A percentile compares a stretch with the other conserved stretches of the same genome.
phyloP scores from a whole-genome alignment of 78 protist species.

The Tieghemostelium lacteum region DNA sequence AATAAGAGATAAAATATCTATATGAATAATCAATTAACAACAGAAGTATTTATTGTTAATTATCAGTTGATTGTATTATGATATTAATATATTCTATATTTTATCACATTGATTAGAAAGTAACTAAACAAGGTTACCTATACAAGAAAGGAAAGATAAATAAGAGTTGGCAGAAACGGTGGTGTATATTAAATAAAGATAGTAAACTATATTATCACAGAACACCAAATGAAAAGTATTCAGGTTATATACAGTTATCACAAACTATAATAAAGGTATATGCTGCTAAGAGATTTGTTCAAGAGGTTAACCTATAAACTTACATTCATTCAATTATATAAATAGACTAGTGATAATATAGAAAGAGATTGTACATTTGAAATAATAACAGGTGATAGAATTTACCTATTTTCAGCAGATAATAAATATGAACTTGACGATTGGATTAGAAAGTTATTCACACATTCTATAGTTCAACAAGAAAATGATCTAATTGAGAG shows the following conservation, averaged over 20 bases:
- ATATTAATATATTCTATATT: not conserved
- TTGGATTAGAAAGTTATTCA: constrained; percentile 41
- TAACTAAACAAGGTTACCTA: constrained; percentile 45
- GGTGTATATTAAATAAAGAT: constrained; percentile 39
- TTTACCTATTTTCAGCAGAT: constrained; percentile 42
- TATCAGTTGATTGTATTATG: not conserved
- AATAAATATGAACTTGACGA: constrained; percentile 29
- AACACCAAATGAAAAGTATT: constrained; percentile 26
- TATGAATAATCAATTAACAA: not conserved
- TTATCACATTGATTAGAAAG: constrained; percentile 1
- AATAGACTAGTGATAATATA: not conserved
- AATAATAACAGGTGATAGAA: constrained; percentile 39
- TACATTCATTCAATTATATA: not conserved
- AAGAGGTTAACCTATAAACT: not conserved
- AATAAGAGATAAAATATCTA: too few relatives aligned
- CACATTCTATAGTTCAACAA: constrained; percentile 25
- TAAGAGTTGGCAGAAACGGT: constrained; percentile 73
- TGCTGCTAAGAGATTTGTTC: not conserved
- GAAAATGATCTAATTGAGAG: constrained; percentile 57
- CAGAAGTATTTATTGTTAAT: not conserved
- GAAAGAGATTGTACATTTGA: constrained; percentile 40
- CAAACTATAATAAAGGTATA: constrained; percentile 40
- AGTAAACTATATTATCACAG: constrained; percentile 50
- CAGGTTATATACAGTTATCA: constrained; percentile 15
- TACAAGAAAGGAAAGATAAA: constrained; percentile 53